A percentile compares a stretch with the other conserved stretches of the same genome.
phyloP scores from a whole-genome alignment of 768 basidiomycete genomes.

The Pholiota conissans region DNA sequence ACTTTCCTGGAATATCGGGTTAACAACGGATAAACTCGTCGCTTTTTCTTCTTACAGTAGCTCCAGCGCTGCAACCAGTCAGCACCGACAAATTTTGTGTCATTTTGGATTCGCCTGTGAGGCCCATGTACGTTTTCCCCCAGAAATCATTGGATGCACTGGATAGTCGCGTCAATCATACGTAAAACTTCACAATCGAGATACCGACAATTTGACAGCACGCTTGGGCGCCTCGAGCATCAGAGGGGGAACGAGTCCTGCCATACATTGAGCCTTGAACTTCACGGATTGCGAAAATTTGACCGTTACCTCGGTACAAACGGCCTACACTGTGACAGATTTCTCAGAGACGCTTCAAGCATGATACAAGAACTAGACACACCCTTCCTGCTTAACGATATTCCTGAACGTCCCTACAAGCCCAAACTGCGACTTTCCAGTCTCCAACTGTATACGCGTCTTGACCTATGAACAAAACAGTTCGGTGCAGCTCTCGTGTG shows the following conservation, averaged over 20 bases:
- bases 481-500: neutral
- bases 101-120: constrained; percentile 80
- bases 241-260: constrained; percentile 91
- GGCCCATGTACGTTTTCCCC: constrained; percentile 74
- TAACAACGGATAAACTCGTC: neutral
- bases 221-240: constrained; percentile 97
- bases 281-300: too few relatives aligned
- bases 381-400: constrained; percentile 94
- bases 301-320: constrained; percentile 78
- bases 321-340: constrained; percentile 57
- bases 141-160: constrained; percentile 90
- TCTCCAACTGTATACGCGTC: constrained; percentile 97
- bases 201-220: constrained; percentile 87
- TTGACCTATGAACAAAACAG: constrained; percentile 66
- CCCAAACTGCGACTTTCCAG: constrained; percentile 72
- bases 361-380: constrained; percentile 20
- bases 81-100: constrained; percentile 83
- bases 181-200: neutral
- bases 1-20: constrained; percentile 57
- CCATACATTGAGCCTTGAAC: neutral
- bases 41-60: constrained; percentile 50
- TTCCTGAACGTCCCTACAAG: constrained; percentile 80
- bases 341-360: neutral
- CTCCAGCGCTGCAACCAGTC: constrained; percentile 93
- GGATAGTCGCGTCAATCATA: constrained; percentile 6